Evolutionary conservation across 2,329 filamentous ascomycete species (phyloP).

Genomic region (Colletotrichum sp.): DNA sequence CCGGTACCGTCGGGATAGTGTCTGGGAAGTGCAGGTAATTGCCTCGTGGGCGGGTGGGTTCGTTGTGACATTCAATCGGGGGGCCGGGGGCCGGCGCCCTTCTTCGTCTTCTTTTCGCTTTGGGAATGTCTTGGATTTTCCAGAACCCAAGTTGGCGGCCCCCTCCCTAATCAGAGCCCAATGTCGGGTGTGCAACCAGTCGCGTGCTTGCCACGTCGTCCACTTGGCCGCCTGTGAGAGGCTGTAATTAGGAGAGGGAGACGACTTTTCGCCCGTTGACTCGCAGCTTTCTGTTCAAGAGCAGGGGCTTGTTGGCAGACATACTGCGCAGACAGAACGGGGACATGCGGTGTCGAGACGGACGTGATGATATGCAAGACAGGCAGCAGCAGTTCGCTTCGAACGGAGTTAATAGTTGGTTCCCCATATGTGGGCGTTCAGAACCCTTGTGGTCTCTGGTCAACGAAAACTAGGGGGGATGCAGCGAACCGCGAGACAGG

Average conservation of each 20-base stretch:
- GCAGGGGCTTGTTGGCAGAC: background rate
- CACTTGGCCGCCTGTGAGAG: constrained; percentile 34
- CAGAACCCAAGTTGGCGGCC: background rate
- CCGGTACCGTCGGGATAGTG: background rate
- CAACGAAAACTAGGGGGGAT: background rate
- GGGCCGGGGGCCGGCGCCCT: background rate
- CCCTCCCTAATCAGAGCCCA: background rate
- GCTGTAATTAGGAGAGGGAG: constrained; percentile 14
- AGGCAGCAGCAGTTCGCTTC: background rate
- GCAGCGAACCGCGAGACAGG: background rate
- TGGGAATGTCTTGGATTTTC: constrained; percentile 6
- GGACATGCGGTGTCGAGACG: background rate
- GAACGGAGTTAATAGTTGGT: background rate
- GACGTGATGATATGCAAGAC: background rate
- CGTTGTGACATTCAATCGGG: background rate
- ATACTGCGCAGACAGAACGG: background rate
- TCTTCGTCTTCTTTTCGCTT: background rate
- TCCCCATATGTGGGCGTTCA: background rate
- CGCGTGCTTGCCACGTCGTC: constrained; percentile 24
- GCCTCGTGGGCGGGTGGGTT: constrained; percentile 13
- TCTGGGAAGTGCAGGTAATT: constrained; percentile 5
- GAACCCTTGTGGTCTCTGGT: background rate
- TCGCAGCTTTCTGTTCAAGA: background rate
- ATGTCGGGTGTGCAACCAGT: constrained; percentile 15
- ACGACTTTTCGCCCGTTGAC: background rate